phyloP scores from a whole-genome alignment of 257 asterid species.

The Coffea canephora region DNA sequence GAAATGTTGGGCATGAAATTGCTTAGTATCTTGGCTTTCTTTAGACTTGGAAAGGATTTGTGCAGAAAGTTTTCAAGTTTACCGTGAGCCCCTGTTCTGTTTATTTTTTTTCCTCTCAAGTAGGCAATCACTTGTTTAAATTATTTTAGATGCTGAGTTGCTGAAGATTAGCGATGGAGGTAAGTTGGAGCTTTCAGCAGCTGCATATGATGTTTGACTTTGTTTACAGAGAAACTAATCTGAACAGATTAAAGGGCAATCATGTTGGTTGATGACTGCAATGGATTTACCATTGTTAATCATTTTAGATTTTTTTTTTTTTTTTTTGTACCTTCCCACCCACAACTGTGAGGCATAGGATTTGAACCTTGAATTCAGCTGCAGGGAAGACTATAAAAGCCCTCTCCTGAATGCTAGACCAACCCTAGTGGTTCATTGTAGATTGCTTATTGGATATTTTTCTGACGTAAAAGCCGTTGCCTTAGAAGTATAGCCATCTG shows the following conservation, averaged over 20 bases:
- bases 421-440: neutral
- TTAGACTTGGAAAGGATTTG: neutral
- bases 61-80: constrained; percentile 8
- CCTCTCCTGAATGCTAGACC: no score
- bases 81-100: neutral
- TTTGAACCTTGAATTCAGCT: no score
- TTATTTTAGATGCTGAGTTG: neutral
- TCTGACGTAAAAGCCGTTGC: neutral
- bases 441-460: neutral
- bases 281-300: neutral
- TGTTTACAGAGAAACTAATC: neutral
- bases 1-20: neutral
- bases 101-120: neutral
- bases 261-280: neutral
- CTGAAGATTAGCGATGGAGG: neutral
- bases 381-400: no score
- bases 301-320: no score
- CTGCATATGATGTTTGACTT: neutral
- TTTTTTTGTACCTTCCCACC: no score
- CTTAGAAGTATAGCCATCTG: no score
- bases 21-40: neutral
- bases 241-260: neutral
- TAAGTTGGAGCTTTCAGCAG: neutral
- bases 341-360: no score
- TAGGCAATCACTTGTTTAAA: no score